These are phyloP conservation scores for Cladosporium colombiae DNA, from an alignment of 2,329 filamentous ascomycete species.

Conservation along the genomic window DNA sequence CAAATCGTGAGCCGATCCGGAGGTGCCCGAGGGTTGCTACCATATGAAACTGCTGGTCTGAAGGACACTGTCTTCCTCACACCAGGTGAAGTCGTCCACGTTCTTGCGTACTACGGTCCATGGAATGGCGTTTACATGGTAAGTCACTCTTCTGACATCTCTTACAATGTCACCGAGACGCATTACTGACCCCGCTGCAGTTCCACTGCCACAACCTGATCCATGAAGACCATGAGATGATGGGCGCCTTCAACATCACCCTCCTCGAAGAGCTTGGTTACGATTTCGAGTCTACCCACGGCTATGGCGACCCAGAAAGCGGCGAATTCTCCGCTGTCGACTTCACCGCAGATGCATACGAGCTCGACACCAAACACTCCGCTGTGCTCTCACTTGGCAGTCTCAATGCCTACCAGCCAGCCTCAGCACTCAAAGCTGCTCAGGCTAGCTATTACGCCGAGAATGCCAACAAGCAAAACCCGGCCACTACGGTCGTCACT, in stretches of 20 bases:
- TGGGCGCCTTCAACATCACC: conserved; percentile 48
- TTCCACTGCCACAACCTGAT: conserved; percentile 50
- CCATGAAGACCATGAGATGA: conserved; percentile 49
- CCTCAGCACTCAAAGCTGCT: conserved; percentile 27
- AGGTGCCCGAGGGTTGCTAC: conserved; percentile 46
- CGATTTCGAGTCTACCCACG: conserved; percentile 25
- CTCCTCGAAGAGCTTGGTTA: conserved; percentile 38
- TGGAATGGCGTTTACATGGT: conserved; percentile 53
- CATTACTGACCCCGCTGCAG: neutral
- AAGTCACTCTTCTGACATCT: neutral
- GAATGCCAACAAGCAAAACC: conserved; percentile 30
- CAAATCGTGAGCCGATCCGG: conserved; percentile 53
- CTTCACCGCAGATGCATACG: conserved; percentile 32
- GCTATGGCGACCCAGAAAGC: conserved; percentile 30
- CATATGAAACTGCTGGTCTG: conserved; percentile 57
- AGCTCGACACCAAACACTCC: conserved; percentile 26
- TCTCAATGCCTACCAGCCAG: conserved; percentile 31
- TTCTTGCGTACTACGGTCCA: conserved; percentile 55
- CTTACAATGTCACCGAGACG: neutral
- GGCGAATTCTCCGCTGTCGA: conserved; percentile 25
- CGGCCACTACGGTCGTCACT: conserved; percentile 17
- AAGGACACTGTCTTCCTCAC: conserved; percentile 62
- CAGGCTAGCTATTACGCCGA: conserved; percentile 30
- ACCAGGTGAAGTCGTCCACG: conserved; percentile 51
- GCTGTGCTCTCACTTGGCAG: conserved; percentile 29